Conservation (phyloP, 2,329 filamentous ascomycete genomes). For the Botrytis cinerea region DNA sequence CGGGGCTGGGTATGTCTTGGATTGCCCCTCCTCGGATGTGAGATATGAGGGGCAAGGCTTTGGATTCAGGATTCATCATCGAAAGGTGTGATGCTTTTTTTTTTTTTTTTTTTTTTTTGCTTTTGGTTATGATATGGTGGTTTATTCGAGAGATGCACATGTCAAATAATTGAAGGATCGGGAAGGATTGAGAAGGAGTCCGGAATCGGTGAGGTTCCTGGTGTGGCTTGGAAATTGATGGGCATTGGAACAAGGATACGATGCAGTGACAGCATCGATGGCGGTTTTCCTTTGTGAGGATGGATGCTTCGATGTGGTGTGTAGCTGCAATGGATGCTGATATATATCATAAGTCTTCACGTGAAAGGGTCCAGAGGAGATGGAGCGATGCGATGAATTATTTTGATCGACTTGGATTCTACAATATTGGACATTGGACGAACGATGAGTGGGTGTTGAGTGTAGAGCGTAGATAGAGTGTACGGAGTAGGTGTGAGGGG, state of each 20-base stretch:
- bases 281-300: too few species aligned
- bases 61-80: neutral
- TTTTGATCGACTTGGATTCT: neutral
- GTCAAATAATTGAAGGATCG: neutral
- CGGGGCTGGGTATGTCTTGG: constrained; percentile 7
- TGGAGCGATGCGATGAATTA: neutral
- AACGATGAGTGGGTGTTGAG: neutral
- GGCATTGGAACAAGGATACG: neutral
- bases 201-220: neutral
- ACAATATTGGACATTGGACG: neutral
- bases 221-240: constrained; percentile 2
- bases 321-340: neutral
- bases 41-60: neutral
- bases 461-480: neutral
- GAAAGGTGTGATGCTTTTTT: too few species aligned
- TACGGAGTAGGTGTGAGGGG: neutral
- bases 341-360: neutral
- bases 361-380: neutral
- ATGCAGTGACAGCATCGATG: too few species aligned
- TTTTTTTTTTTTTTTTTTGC: too few species aligned
- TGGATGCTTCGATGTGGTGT: neutral
- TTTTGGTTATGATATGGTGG: neutral
- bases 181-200: neutral
- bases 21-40: neutral
- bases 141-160: neutral